phyloP scores from a whole-genome alignment of 208 protist species.

The Blastocrithidia nonstop region DNA sequence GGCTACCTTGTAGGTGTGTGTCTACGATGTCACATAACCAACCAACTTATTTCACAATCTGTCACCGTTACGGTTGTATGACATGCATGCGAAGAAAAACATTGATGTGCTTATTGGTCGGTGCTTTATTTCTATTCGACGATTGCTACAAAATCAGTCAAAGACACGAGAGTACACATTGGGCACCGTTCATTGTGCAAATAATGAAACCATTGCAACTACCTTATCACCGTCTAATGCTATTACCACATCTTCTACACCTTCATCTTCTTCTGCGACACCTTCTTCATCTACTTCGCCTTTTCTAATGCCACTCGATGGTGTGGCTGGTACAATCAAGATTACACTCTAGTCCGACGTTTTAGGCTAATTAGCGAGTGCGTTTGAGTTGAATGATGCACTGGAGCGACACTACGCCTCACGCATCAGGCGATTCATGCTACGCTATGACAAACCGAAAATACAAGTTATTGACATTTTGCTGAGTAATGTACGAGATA shows the following conservation, averaged over 20 bases:
- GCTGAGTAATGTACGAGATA: conserved; percentile 36
- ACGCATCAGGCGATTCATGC: conserved; percentile 41
- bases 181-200: conserved; percentile 7
- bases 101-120: conserved; percentile 31
- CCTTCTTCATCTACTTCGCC: too few relatives aligned
- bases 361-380: conserved; percentile 17
- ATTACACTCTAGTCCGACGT: conserved; percentile 49
- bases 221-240: too few relatives aligned
- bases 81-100: too few relatives aligned
- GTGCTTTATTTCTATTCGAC: conserved; percentile 49
- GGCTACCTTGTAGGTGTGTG: conserved; percentile 43
- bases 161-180: conserved; percentile 24
- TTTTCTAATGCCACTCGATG: conserved; percentile 12
- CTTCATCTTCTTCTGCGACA: too few relatives aligned
- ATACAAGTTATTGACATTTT: conserved; percentile 52
- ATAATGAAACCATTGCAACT: too few relatives aligned
- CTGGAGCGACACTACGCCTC: conserved; percentile 20
- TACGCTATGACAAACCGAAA: conserved; percentile 26
- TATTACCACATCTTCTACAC: too few relatives aligned
- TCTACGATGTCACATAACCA: conserved; percentile 34
- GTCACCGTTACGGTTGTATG: too few relatives aligned
- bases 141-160: conserved; percentile 29
- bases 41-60: too few relatives aligned
- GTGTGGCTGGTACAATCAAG: conserved; percentile 45
- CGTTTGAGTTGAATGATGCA: conserved; percentile 7